phyloP scores from a whole-genome alignment of 805 yeast species.

The Limtongia smithiae region DNA sequence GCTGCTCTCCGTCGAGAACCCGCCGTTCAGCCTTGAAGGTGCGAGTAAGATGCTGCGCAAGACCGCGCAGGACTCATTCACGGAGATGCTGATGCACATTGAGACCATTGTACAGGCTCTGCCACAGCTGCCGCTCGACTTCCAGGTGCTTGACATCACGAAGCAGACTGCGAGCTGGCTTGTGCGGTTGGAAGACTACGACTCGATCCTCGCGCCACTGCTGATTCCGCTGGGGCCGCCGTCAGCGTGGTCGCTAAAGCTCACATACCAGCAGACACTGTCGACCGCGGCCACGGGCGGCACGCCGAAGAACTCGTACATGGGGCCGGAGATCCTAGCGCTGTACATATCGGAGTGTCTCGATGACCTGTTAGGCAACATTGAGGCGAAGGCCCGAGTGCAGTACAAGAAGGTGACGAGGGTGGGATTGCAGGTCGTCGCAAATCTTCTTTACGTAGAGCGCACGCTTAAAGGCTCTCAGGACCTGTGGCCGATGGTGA shows the following conservation, averaged over 20 bases:
- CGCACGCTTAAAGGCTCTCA: conserved; percentile 41
- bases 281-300: conserved; percentile 3
- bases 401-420: conserved; percentile 37
- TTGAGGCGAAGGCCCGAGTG: conserved; percentile 57
- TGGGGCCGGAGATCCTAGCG: conserved; percentile 45
- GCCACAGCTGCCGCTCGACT: conserved; percentile 57
- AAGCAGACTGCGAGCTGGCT: conserved; percentile 69
- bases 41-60: conserved; percentile 29
- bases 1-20: conserved; percentile 29
- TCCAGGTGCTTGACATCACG: conserved; percentile 66
- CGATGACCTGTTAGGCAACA: conserved; percentile 62
- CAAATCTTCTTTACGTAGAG: conserved; percentile 71
- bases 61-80: conserved; percentile 43
- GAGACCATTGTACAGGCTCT: conserved; percentile 49
- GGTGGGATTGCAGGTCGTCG: conserved; percentile 67
- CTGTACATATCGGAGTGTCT: conserved; percentile 72
- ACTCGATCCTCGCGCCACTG: conserved; percentile 27
- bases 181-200: conserved; percentile 60
- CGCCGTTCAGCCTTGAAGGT: conserved; percentile 17
- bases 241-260: conserved; percentile 12
- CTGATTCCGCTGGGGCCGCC: conserved; percentile 24
- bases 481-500: conserved; percentile 53
- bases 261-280: conserved; percentile 7
- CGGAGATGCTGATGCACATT: conserved; percentile 54
- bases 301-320: conserved; percentile 9